Evolutionary conservation across 2,329 filamentous ascomycete genomes (phyloP).

Genomic region (Apiospora saccharicola): DNA sequence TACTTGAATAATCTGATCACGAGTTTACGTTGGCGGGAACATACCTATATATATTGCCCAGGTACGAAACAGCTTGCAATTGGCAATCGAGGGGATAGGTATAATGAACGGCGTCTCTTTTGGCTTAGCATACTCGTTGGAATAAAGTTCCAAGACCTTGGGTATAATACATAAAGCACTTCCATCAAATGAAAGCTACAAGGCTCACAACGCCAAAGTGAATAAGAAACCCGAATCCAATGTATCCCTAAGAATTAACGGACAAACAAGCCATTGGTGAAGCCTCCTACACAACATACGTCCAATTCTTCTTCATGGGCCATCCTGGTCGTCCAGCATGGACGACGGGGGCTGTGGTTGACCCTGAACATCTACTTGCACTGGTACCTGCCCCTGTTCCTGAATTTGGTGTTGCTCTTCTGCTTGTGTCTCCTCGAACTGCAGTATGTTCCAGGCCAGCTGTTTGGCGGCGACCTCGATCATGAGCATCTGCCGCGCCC

Average conservation of each 20-base stretch:
- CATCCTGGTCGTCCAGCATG: slow-evolving; percentile 24
- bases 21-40: not conserved
- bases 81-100: not conserved
- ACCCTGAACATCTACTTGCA: slow-evolving; percentile 22
- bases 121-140: not conserved
- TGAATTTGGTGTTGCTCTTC: slow-evolving; percentile 39
- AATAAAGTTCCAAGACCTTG: not conserved
- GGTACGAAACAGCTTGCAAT: not conserved
- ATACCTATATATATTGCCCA: not conserved
- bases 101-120: not conserved
- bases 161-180: slow-evolving; percentile 6
- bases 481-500: slow-evolving; percentile 56
- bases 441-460: slow-evolving; percentile 59
- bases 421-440: slow-evolving; percentile 54
- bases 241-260: not conserved
- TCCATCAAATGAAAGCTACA: not conserved
- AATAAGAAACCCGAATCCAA: not conserved
- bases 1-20: not conserved
- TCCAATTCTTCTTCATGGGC: not conserved
- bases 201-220: not conserved
- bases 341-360: slow-evolving; percentile 27
- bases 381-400: slow-evolving; percentile 33
- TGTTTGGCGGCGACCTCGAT: slow-evolving; percentile 63
- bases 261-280: not conserved
- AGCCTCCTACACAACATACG: not conserved